These are phyloP conservation scores for Erodium texanum DNA, from an alignment of 441 rosid species.

Conservation along the genomic window DNA sequence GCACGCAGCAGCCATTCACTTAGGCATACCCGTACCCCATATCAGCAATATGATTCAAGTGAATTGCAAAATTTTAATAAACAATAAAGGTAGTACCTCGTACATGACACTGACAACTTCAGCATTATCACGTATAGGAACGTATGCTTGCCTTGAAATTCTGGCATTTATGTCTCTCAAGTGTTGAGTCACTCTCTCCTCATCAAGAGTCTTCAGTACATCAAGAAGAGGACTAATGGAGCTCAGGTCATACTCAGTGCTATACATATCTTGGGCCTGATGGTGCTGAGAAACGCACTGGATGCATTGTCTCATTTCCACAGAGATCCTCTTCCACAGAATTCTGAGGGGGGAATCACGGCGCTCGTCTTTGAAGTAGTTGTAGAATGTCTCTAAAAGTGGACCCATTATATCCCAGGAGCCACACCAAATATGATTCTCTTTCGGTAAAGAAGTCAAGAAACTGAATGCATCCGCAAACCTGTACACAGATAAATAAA, in stretches of 20 bases:
- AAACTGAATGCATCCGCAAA: conserved; percentile 71
- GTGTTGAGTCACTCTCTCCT: conserved; percentile 73
- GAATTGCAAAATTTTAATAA: neutral
- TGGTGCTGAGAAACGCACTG: conserved; percentile 91
- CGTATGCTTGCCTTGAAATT: conserved; percentile 45
- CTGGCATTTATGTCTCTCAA: conserved; percentile 63
- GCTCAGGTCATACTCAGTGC: conserved; percentile 55
- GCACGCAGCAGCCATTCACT: too few relatives aligned
- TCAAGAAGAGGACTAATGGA: conserved; percentile 76
- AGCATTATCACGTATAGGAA: conserved; percentile 58
- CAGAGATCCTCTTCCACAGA: conserved; percentile 74
- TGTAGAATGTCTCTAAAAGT: conserved; percentile 79
- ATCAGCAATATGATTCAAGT: neutral
- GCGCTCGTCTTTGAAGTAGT: conserved; percentile 65
- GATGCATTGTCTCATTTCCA: conserved; percentile 63
- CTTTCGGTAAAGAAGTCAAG: conserved; percentile 57
- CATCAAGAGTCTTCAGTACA: conserved; percentile 67
- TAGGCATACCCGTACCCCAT: neutral
- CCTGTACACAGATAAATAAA: conserved; percentile 41
- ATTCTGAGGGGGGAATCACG: conserved; percentile 69
- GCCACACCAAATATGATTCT: conserved; percentile 84
- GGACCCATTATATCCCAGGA: conserved; percentile 83
- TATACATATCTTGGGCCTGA: conserved; percentile 77
- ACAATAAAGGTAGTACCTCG: conserved; percentile 47
- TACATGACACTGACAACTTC: conserved; percentile 86